Evolutionary conservation across 441 rosid species (phyloP).

Genomic region (Raphanus hybrid): DNA sequence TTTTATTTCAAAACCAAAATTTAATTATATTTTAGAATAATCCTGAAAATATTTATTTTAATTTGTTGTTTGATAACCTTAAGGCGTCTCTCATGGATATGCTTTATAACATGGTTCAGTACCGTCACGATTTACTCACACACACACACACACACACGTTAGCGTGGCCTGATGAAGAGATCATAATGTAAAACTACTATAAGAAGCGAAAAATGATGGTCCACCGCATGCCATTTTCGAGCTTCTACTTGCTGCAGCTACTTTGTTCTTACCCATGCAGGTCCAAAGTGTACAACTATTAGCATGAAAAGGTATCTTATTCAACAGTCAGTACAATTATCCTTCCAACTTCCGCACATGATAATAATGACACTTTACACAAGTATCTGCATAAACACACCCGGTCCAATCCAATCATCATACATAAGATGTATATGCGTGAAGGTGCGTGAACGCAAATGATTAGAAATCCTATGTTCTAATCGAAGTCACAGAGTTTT

Average conservation of each 20-base stretch:
- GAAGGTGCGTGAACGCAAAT: not conserved
- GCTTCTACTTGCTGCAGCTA: constrained; percentile 18
- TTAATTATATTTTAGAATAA: not conserved
- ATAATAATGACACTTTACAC: constrained; percentile 29
- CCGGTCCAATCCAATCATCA: constrained; percentile 32
- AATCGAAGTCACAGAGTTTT: not conserved
- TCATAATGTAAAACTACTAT: constrained; percentile 24
- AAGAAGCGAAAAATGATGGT: constrained; percentile 18
- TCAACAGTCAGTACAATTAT: constrained; percentile 25
- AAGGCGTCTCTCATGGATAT: not conserved
- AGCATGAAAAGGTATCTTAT: constrained; percentile 20
- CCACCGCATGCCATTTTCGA: constrained; percentile 29
- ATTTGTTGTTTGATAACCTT: not conserved
- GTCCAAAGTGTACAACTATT: constrained; percentile 32
- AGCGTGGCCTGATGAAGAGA: constrained; percentile 19
- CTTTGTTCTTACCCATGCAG: constrained; percentile 30
- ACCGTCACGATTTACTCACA: not conserved
- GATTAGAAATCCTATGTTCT: not conserved
- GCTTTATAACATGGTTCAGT: not conserved
- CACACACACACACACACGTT: constrained; percentile 5
- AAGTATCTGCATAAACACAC: constrained; percentile 22
- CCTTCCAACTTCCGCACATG: constrained; percentile 4
- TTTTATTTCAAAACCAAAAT: not conserved
- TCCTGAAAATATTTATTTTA: not conserved
- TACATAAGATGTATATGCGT: not conserved